phyloP scores from a whole-genome alignment of 805 yeast genomes.

The Cyberlindnera japonica region DNA sequence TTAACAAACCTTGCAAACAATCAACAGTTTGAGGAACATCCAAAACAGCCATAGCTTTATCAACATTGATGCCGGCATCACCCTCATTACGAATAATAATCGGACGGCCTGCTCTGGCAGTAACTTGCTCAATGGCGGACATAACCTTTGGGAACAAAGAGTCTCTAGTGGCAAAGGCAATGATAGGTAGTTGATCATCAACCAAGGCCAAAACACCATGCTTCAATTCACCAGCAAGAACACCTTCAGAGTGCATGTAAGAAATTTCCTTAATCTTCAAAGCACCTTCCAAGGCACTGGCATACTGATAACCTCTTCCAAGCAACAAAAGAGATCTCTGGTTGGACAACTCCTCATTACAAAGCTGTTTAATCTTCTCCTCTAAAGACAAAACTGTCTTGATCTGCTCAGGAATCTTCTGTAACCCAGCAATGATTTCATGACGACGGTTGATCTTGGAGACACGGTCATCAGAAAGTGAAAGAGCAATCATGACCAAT shows the following conservation, averaged over 20 bases:
- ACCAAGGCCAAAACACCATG: slow-evolving; percentile 98
- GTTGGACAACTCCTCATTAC: slow-evolving; percentile 65
- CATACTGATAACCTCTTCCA: slow-evolving; percentile 97
- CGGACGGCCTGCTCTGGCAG: slow-evolving; percentile 97
- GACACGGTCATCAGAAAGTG: slow-evolving; percentile 88
- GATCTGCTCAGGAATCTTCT: slow-evolving; percentile 82
- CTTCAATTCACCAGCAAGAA: slow-evolving; percentile 96
- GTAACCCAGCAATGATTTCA: slow-evolving; percentile 84
- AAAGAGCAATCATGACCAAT: slow-evolving; percentile 91
- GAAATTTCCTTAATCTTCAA: slow-evolving; percentile 97
- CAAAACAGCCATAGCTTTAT: slow-evolving; percentile 61
- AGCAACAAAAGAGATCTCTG: slow-evolving; percentile 85
- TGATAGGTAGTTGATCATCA: slow-evolving; percentile 89
- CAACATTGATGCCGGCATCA: slow-evolving; percentile 53
- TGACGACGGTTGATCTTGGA: slow-evolving; percentile 71
- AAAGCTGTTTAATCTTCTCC: slow-evolving; percentile 67
- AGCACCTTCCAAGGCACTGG: slow-evolving; percentile 98
- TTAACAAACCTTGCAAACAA: slow-evolving; percentile 93
- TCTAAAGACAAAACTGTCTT: slow-evolving; percentile 70
- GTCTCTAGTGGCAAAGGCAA: slow-evolving; percentile 95
- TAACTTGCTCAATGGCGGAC: slow-evolving; percentile 94
- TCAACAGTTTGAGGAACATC: slow-evolving; percentile 96
- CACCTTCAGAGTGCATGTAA: slow-evolving; percentile 99
- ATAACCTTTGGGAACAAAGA: slow-evolving; percentile 93
- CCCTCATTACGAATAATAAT: slow-evolving; percentile 88